Evolutionary conservation across 441 rosid genomes (phyloP), one percentile per base, ranked within the genome.

Genomic region (Gossypium aridum): DNA sequence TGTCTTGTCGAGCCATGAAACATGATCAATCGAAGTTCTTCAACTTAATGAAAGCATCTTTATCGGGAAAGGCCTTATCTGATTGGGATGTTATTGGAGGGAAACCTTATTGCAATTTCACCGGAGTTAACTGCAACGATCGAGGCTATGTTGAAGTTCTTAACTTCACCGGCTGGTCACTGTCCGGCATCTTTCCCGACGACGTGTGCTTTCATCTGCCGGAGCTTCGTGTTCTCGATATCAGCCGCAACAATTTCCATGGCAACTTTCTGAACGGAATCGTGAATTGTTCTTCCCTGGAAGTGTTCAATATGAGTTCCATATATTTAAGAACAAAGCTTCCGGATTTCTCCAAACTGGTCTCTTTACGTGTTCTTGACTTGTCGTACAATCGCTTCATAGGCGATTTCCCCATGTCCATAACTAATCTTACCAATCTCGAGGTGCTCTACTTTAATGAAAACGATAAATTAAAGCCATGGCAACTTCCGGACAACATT

Each of bases 331-430:
- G 26, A 3, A 90, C 87, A 66, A 77, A 77, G 31, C 81, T 93
- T 65, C 99, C 99, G 4, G 92, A 91, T 80, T 90, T 95, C 77
- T 93, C 98, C 3, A 76, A 78, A 0, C 73, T 93, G 89, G 81
- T 77, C 73, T 87, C 88, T 73, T 80, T 95, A 20, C 83, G 89
- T 78, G 64, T 83, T 61, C 89, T 95, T 43, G 93, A 93, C 80
- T 76, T 95, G 88, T 93, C 98, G 0, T 83, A 85, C 91, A 95
- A 95, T 75, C 72, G 7, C 73, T 95, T 95, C 80, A 85, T 74
- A 0, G 99, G 98, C n/a, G 79, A 84, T 62, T 95, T 95, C 76
- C 99, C 99, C 3, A 56, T 85, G 71, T 90, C 97, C 0, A 78
- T 91, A 25, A 83, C 86, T 17, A 90, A 91, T 64, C 96, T 93